phyloP scores from a whole-genome alignment of 768 basidiomycete genomes.

The Polyporus arcularius region DNA sequence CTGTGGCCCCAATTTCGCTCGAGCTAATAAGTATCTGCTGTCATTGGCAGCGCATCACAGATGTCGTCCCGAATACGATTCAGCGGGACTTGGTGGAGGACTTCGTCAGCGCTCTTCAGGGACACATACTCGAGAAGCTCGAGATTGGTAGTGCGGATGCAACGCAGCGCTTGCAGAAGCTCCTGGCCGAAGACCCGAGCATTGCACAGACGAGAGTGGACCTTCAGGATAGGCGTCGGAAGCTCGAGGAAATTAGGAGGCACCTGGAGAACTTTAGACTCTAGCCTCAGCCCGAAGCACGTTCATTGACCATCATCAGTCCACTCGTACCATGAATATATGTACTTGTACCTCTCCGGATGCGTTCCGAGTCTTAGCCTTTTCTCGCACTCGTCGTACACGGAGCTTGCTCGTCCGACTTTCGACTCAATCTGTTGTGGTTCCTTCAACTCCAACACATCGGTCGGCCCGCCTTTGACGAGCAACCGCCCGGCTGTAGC shows the following conservation, averaged over 20 bases:
- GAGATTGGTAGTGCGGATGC: conserved; percentile 27
- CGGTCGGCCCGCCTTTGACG: too few relatives aligned
- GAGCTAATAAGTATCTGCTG: too few relatives aligned
- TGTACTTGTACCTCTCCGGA: too few relatives aligned
- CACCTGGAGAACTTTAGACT: conserved; percentile 28
- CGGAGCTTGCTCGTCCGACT: too few relatives aligned
- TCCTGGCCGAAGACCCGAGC: conserved; percentile 44
- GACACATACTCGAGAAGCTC: conserved; percentile 38
- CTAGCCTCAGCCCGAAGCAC: background rate
- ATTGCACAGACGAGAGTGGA: conserved; percentile 33
- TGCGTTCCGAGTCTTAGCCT: too few relatives aligned
- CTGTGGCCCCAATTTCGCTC: too few relatives aligned
- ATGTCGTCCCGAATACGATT: conserved; percentile 52
- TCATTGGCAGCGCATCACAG: conserved; percentile 50
- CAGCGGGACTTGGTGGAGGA: conserved; percentile 46
- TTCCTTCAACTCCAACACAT: too few relatives aligned
- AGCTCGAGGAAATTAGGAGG: conserved; percentile 37
- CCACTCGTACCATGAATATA: too few relatives aligned
- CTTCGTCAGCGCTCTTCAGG: conserved; percentile 37
- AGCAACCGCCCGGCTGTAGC: too few relatives aligned
- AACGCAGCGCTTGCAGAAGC: conserved; percentile 24
- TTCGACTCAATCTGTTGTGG: too few relatives aligned
- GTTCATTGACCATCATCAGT: too few relatives aligned
- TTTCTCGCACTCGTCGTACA: too few relatives aligned
- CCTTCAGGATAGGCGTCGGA: conserved; percentile 29